Evolutionary conservation across 768 basidiomycete genomes (phyloP), one percentile per base, ranked within the genome.

Genomic region (Kwoniella shandongensis): DNA sequence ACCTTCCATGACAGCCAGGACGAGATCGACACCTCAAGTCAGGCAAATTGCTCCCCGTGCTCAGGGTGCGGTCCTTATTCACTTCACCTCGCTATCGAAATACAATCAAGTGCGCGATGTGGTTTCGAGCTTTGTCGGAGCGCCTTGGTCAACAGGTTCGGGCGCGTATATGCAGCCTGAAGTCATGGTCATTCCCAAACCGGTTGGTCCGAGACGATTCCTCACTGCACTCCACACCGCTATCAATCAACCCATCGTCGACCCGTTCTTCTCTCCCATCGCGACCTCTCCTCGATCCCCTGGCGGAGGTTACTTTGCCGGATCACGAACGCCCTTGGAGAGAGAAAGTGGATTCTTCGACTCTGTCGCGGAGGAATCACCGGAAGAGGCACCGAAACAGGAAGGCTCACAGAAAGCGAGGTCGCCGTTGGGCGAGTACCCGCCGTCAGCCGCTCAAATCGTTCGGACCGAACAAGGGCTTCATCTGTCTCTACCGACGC

Each of bases 181-280:
- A 66, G 84, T 99, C 26, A 89, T 98, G 83, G 90, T 99, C 64
- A 87, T 98, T 36, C 94, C 93, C 20, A 99, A 98, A 77, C 94
- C 94, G 10, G 93, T 89, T 17, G 94, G 96, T 4, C 96, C 96
- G 6, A 85, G 94, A 36, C 85, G 94, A 8, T 86, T 97, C 66
- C 79, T 99, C 64, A 93, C 92, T 20, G 88, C 92, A 23, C 80
- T 99, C 17, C 88, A 94, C 73, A 97, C 90, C 3, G 92, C 92
- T 1, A 82, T 89, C 46, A 88, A 84, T 8, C 88, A 86, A 63
- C 93, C 96, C 0, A 72, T 84, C 11, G 84, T 99, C 27, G 94
- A 99, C 72, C 89, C 93, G 0, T 88, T 86, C 75, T 96, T 98
- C 70, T 77, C 83, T 0, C 94, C 96, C n/a, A 98, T 91, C 61